Percentiles rank a stretch among this genome's conserved stretches.
Evolutionary conservation across 2,329 filamentous ascomycete genomes (phyloP).

Genomic region (Purpureocillium takamizusanense): DNA sequence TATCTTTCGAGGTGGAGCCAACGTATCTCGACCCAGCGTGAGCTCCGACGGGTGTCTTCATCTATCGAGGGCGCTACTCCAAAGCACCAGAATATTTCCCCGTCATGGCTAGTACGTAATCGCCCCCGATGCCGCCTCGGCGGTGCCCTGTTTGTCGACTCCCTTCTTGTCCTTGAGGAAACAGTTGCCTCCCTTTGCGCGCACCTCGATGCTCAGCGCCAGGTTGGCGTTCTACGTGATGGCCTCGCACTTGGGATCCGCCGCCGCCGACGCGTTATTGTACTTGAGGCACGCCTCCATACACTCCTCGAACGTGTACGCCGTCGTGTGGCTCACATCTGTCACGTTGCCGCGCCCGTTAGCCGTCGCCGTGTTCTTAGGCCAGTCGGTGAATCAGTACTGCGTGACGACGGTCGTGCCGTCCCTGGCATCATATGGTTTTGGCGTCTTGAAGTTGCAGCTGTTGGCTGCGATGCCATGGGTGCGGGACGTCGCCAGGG

Average conservation of each 20-base stretch:
- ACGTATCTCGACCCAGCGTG: no score
- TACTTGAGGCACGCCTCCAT: conserved; percentile 10
- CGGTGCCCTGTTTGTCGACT: background rate
- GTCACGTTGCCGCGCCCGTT: conserved; percentile 8
- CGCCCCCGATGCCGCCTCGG: no score
- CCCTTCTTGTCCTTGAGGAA: conserved; percentile 11
- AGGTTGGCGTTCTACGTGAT: conserved; percentile 12
- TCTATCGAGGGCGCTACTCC: no score
- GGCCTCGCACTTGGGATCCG: conserved; percentile 5
- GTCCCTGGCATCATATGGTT: conserved; percentile 4
- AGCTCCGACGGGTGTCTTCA: no score
- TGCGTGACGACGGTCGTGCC: conserved; percentile 4
- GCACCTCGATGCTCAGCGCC: conserved; percentile 7
- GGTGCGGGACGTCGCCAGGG: conserved; percentile 6
- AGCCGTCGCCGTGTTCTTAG: background rate
- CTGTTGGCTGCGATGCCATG: conserved; percentile 7
- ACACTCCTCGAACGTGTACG: conserved; percentile 12
- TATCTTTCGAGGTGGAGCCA: no score
- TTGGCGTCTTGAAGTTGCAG: conserved; percentile 6
- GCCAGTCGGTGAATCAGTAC: conserved; percentile 14
- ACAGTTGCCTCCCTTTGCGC: conserved; percentile 8
- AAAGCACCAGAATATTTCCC: no score
- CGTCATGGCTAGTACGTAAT: no score
- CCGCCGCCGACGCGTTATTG: conserved; percentile 1
- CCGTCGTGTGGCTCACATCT: conserved; percentile 5